Conservation (phyloP, 805 yeast genomes). For the Cyberlindnera veronae region DNA sequence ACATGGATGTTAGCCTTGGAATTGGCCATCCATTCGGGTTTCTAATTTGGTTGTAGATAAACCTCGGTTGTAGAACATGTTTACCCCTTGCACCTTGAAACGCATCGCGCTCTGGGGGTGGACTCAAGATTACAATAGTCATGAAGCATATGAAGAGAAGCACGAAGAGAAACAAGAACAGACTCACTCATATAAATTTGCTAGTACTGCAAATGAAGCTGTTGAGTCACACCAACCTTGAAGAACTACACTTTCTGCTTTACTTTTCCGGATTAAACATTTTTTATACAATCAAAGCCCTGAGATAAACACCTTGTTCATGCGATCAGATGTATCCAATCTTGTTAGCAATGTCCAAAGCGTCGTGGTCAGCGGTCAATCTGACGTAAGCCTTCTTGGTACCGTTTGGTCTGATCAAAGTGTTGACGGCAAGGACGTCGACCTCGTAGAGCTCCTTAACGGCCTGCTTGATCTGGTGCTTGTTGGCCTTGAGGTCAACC, state of each 20-base stretch:
- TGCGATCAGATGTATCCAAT: slow-evolving; percentile 90
- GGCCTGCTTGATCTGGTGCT: slow-evolving; percentile 96
- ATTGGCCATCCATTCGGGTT: too few relatives aligned
- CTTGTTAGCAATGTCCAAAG: slow-evolving; percentile 99
- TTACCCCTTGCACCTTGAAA: too few relatives aligned
- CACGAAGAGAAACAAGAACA: too few relatives aligned
- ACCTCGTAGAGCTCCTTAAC: slow-evolving; percentile 98
- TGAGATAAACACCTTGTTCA: slow-evolving; percentile 12
- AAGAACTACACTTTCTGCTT: background rate
- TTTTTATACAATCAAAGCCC: slow-evolving; percentile 18
- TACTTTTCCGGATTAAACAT: slow-evolving; percentile 20
- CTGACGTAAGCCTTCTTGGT: slow-evolving; percentile 99
- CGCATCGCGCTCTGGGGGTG: too few relatives aligned
- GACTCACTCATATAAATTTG: too few relatives aligned
- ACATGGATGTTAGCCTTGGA: too few relatives aligned
- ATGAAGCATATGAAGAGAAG: too few relatives aligned
- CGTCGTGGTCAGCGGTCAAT: slow-evolving; percentile 98
- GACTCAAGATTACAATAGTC: too few relatives aligned
- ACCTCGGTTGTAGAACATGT: too few relatives aligned
- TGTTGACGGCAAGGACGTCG: slow-evolving; percentile 91
- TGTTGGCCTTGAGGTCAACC: slow-evolving; percentile 96
- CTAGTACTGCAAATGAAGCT: background rate
- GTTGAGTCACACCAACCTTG: too few relatives aligned
- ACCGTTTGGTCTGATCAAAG: slow-evolving; percentile 98
- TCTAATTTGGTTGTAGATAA: too few relatives aligned